These are phyloP conservation scores for Suillus discolor DNA, from an alignment of 768 basidiomycete genomes.

Conservation along the genomic window DNA sequence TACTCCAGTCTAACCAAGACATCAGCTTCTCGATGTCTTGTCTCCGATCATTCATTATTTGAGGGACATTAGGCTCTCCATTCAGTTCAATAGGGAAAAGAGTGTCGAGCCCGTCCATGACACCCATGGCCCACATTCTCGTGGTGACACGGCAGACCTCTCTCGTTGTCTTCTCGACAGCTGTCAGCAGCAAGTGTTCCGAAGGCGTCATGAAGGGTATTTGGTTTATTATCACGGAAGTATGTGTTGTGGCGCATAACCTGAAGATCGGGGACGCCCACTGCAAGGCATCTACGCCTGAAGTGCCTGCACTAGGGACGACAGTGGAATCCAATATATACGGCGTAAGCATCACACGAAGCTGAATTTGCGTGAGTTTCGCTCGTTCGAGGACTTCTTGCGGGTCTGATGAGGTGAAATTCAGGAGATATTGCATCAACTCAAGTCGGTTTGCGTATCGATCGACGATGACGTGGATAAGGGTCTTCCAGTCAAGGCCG, in stretches of 20 bases:
- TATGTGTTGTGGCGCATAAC: slow-evolving; percentile 15
- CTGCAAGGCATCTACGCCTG: slow-evolving; percentile 1
- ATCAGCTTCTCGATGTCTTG: slow-evolving; percentile 17
- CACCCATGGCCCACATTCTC: slow-evolving; percentile 23
- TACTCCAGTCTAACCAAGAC: slow-evolving; percentile 26
- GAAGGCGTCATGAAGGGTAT: slow-evolving; percentile 15
- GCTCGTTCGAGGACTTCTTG: slow-evolving; percentile 13
- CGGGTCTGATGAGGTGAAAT: slow-evolving; percentile 18
- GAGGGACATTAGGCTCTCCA: neutral
- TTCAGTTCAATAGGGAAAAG: neutral
- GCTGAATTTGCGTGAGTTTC: slow-evolving; percentile 18
- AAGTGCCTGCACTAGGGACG: slow-evolving; percentile 7
- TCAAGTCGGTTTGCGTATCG: slow-evolving; percentile 48
- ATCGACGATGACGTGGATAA: slow-evolving; percentile 40
- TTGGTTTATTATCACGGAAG: slow-evolving; percentile 3
- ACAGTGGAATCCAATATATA: slow-evolving; percentile 16
- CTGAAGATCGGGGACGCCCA: slow-evolving; percentile 17
- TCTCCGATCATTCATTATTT: slow-evolving; percentile 14
- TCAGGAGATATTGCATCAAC: slow-evolving; percentile 39
- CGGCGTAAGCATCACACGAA: slow-evolving; percentile 21
- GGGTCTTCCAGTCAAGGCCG: slow-evolving; percentile 45
- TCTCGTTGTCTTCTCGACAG: slow-evolving; percentile 17
- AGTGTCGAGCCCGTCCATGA: slow-evolving; percentile 14
- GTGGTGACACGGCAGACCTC: slow-evolving; percentile 22
- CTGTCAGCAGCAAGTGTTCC: slow-evolving; percentile 15